Base-by-base conservation (phyloP, 306 rosid genomes). In the Cucurbita moschata region DNA sequence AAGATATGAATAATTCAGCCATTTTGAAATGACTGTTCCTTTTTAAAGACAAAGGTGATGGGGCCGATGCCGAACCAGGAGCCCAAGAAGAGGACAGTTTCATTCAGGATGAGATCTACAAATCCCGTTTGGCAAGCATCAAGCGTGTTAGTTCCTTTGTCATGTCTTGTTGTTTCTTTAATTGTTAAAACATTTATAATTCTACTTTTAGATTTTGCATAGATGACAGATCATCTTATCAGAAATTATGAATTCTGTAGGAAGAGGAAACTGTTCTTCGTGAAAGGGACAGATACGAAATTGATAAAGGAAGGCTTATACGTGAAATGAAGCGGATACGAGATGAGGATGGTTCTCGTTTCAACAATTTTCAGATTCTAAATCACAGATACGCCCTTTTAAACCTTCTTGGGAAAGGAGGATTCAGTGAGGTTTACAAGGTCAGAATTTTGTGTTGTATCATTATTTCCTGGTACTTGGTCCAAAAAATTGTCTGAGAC, bases 291-390 rank as follows among this genome's bases (percentile, higher is more conserved):
- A 92, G 97, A 1, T 89, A 87, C 73, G 99, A 95, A 81, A 75
- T 91, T 75, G 99, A 95, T 78, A 95, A 95, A 80, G 97, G 96
- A 67, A 88, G 96, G 77, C 89, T 95, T 79, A 91, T 95, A 76
- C 97, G 99, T 58, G 99, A 95, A 86, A 95, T 95, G 99, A 95
- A 95, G 78, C 97, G 99, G 74, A 91, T 95, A 81, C 82, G 99
- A 47, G 99, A 95, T 83, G 99, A 95, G 85, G 99, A 95, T 79
- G 99, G 99, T 80, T 95, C 99, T 49, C 99, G 97, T 68, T 95
- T 95, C 79, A 95, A 89, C 91, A 91, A 91, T 80, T 95, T 91
- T 87, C 99, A 95, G 87, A 92, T 95, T 85, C 85, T 95, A 69
- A 89, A 88, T 79, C 88, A 83, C 79, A 87, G 97, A 76, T 95